phyloP scores from a whole-genome alignment of 2,329 filamentous ascomycete genomes.

The Epichloe gansuensis region DNA sequence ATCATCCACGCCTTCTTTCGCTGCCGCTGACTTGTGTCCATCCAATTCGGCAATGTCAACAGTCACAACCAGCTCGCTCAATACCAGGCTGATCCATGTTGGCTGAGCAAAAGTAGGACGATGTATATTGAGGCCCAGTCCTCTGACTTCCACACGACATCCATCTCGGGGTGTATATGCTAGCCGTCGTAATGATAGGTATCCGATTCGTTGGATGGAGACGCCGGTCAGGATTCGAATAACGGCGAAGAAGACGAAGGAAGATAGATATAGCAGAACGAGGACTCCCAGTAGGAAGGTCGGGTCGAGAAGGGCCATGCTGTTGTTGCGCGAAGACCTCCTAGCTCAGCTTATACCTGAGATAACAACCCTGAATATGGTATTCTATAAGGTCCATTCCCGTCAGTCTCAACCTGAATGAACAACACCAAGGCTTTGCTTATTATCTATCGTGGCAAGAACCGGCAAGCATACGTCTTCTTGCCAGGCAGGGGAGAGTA shows the following conservation, averaged over 20 bases:
- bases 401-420: background rate
- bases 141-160: slow-evolving; percentile 76
- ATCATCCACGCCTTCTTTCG: slow-evolving; percentile 18
- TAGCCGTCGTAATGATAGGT: slow-evolving; percentile 80
- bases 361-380: background rate
- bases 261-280: slow-evolving; percentile 76
- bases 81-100: slow-evolving; percentile 84
- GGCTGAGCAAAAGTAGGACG: slow-evolving; percentile 93
- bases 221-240: slow-evolving; percentile 85
- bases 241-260: slow-evolving; percentile 88
- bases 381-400: background rate
- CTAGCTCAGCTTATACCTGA: background rate
- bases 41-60: slow-evolving; percentile 61
- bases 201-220: slow-evolving; percentile 90
- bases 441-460: too few relatives aligned
- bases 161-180: slow-evolving; percentile 85
- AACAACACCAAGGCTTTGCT: background rate
- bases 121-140: slow-evolving; percentile 77
- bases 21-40: slow-evolving; percentile 26
- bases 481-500: background rate
- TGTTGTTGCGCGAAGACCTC: background rate
- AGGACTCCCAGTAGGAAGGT: slow-evolving; percentile 79
- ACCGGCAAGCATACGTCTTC: slow-evolving; percentile 1
- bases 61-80: slow-evolving; percentile 75
- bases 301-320: slow-evolving; percentile 55